Conservation (phyloP, 2,329 filamentous ascomycete species). For the Colletotrichum aenigma region DNA sequence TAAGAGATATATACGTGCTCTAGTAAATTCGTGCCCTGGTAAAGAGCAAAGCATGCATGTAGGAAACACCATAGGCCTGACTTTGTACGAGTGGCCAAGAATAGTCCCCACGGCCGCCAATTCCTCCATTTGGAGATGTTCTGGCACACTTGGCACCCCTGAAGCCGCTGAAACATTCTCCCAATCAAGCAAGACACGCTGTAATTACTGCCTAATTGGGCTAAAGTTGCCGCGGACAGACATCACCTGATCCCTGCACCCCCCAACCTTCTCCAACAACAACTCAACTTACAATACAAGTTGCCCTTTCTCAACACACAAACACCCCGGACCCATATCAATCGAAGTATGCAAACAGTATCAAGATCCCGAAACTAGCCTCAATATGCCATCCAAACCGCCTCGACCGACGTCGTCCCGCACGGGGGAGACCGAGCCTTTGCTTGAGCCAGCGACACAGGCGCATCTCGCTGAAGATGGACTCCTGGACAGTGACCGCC, state of each 20-base stretch:
- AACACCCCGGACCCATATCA: accelerated
- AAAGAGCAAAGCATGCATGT: background rate
- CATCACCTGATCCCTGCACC: background rate
- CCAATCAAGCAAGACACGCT: background rate
- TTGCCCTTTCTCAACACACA: background rate
- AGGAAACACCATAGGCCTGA: background rate
- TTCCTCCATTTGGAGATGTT: background rate
- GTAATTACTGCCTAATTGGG: background rate
- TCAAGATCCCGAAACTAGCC: accelerated
- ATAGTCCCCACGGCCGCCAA: background rate
- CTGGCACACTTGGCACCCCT: accelerated
- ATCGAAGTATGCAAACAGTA: background rate
- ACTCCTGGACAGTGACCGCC: no score
- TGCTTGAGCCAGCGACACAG: background rate
- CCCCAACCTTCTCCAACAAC: background rate
- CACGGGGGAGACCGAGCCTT: background rate
- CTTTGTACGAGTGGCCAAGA: no score
- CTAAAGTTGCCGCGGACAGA: background rate
- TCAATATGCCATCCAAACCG: background rate
- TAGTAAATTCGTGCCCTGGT: no score
- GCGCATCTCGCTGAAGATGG: background rate
- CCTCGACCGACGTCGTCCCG: background rate
- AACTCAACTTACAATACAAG: background rate
- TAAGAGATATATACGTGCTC: no score
- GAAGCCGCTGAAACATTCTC: background rate